Evolutionary conservation across 306 rosid species (phyloP).

Genomic region (Quercus engelmannii): DNA sequence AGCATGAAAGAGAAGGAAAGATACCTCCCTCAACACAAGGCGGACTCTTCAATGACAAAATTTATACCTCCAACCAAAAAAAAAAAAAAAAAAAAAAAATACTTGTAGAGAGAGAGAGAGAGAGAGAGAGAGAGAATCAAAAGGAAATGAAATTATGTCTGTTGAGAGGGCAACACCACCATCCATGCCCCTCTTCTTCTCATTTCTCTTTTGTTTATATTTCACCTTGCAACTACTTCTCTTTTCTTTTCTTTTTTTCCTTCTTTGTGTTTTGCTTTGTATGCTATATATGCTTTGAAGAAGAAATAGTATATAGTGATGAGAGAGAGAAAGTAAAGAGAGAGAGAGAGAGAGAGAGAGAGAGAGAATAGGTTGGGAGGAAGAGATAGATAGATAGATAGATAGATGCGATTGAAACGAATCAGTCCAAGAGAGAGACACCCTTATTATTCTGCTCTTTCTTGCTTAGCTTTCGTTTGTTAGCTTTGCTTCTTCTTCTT

Average conservation of each 20-base stretch:
- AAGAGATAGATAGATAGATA: slow-evolving; percentile 36
- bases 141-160: slow-evolving; percentile 21
- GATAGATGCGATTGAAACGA: slow-evolving; percentile 74
- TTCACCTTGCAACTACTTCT: slow-evolving; percentile 42
- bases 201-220: slow-evolving; percentile 5
- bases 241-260: background rate
- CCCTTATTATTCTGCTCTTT: slow-evolving; percentile 43
- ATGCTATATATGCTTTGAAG: slow-evolving; percentile 8
- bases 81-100: background rate
- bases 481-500: slow-evolving; percentile 20
- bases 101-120: slow-evolving; percentile 10
- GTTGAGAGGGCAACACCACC: slow-evolving; percentile 25
- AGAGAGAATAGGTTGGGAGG: background rate
- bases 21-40: slow-evolving; percentile 36
- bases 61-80: background rate
- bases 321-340: too few species aligned
- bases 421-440: slow-evolving; percentile 79
- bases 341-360: slow-evolving; percentile 5
- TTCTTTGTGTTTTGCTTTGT: background rate
- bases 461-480: background rate
- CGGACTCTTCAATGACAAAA: slow-evolving; percentile 57
- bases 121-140: slow-evolving; percentile 27
- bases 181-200: slow-evolving; percentile 12
- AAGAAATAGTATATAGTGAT: background rate
- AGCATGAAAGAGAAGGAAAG: slow-evolving; percentile 52